Base-by-base conservation (phyloP, 441 rosid species). In the Cnidoscolus chayamansa region DNA sequence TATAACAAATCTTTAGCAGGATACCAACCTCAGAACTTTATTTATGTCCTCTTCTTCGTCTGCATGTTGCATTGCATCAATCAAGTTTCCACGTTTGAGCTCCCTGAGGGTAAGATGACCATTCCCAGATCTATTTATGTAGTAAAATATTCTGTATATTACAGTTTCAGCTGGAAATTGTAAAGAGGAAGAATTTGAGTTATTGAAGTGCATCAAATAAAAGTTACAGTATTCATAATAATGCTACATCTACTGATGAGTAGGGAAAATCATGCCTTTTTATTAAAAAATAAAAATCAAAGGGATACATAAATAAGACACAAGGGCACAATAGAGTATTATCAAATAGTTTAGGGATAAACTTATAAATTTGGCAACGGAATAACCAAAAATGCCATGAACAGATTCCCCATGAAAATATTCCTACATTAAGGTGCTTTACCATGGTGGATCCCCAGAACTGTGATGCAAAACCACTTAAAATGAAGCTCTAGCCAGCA, bases 21-120 rank as follows among this genome's bases (percentile, higher is more conserved):
- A 11, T 57, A 69, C 75, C 76, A 77, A 95, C 99, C 98, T 95
- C 84, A 95, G 82, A 70, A 95, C 96, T 87, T 95, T 95, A 87
- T 95, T 95, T 77, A 95, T 95, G 81, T 95, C 99, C 76, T 95
- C 99, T 86, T 95, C 99, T 82, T 92, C 96, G 63, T 95, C 98
- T 57, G 92, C 97, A 82, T 92, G 90, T 61, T 71, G 89, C 93
- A 93, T 88, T 68, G 98, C 98, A 79, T 87, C 93, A 58, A 93
- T 83, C 77, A 95, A 80, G 79, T 95, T 89, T 78, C 98, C 98
- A 47, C 90, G 90, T 78, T 83, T 93, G 70, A 95, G 87, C 86
- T 95, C 99, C 86, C 90, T 89, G 72, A 91, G 88, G 51, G 92
- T 85, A 72, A 95, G 83, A 71, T 84, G 95, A 66, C 98, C 97